These are phyloP conservation scores for Zoysia japonica DNA, from an alignment of 176 grass and related monocot genomes.

Conservation along the genomic window DNA sequence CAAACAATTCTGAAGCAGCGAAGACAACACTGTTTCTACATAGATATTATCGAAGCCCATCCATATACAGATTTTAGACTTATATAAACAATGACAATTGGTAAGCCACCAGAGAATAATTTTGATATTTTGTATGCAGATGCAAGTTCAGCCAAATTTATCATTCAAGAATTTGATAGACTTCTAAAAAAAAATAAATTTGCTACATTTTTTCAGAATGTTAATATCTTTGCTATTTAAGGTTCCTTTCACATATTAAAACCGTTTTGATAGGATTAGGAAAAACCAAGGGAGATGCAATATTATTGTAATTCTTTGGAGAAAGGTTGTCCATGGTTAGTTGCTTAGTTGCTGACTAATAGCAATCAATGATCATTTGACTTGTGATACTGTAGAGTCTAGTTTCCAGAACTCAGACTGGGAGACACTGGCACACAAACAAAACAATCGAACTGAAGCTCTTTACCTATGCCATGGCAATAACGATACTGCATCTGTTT, in stretches of 20 bases:
- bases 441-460: neutral
- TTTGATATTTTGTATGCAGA: neutral
- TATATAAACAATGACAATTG: neutral
- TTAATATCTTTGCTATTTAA: neutral
- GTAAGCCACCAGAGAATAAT: neutral
- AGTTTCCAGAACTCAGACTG: neutral
- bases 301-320: neutral
- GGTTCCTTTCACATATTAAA: conserved; percentile 11
- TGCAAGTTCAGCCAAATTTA: conserved; percentile 14
- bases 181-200: neutral
- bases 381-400: neutral
- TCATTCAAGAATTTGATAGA: neutral
- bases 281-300: neutral
- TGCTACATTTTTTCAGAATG: neutral
- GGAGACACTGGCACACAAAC: neutral
- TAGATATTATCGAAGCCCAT: neutral
- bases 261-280: neutral
- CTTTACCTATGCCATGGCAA: conserved; percentile 78
- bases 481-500: conserved; percentile 72
- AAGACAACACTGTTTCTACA: neutral
- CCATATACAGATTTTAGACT: neutral
- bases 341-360: neutral
- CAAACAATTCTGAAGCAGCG: neutral
- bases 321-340: neutral
- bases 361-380: conserved; percentile 6